Evolutionary conservation across 2,329 filamentous ascomycete genomes (phyloP).

Genomic region (Penicillium sp.): DNA sequence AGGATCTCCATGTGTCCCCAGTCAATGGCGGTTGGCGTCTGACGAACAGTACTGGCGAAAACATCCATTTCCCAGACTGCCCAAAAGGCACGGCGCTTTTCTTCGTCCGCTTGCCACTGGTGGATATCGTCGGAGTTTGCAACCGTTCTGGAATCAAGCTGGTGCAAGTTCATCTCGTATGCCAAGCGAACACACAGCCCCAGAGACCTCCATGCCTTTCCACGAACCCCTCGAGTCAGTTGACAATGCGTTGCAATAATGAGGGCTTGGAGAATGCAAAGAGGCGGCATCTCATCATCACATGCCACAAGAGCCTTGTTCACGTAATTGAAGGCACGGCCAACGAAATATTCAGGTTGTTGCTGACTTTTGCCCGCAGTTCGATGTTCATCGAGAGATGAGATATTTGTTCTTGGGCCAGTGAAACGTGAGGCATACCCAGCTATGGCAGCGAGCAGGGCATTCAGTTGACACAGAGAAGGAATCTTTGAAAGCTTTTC

Average conservation of each 20-base stretch:
- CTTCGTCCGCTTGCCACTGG: neutral
- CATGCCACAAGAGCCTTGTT: neutral
- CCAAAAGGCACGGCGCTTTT: neutral
- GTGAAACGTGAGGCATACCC: neutral
- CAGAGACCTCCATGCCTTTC: neutral
- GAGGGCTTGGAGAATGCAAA: neutral
- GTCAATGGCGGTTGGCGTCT: neutral
- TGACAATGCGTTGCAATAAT: neutral
- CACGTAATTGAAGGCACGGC: neutral
- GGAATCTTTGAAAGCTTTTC: neutral
- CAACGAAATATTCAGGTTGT: neutral
- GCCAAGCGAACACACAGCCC: neutral
- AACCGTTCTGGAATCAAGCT: neutral
- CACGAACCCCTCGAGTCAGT: neutral
- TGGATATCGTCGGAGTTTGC: slow-evolving; percentile 4
- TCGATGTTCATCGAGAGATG: too few relatives aligned
- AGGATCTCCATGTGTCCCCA: neutral
- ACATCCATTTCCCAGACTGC: neutral
- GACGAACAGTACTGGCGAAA: neutral
- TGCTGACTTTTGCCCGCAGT: too few relatives aligned
- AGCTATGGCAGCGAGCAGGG: neutral
- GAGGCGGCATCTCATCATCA: neutral
- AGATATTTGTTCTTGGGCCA: neutral
- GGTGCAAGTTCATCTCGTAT: neutral
- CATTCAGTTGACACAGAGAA: neutral